Evolutionary conservation across 2,329 filamentous ascomycete species (phyloP).

Genomic region (Dactylonectria estremocensis): DNA sequence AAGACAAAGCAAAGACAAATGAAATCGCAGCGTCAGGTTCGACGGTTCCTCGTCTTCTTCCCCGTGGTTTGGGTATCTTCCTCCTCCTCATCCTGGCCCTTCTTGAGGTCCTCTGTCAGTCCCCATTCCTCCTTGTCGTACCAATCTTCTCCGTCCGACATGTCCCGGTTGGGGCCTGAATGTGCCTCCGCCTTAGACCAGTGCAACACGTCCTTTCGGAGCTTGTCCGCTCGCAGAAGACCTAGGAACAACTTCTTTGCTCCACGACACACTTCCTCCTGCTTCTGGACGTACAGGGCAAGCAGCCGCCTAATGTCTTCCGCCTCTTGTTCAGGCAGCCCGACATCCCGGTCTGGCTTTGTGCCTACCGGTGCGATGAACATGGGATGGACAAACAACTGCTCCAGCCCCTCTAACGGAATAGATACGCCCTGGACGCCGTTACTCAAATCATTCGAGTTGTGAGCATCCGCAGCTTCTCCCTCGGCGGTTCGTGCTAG

Average conservation of each 20-base stretch:
- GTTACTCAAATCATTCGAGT: conserved; percentile 27
- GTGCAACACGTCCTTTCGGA: conserved; percentile 79
- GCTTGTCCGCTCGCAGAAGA: conserved; percentile 79
- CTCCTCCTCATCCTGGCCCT: conserved; percentile 87
- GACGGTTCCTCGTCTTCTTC: conserved; percentile 74
- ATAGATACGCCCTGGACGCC: conserved; percentile 21
- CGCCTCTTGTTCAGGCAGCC: conserved; percentile 80
- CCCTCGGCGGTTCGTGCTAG: conserved; percentile 17
- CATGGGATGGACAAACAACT: conserved; percentile 79
- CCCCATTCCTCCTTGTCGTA: conserved; percentile 88
- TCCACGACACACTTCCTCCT: conserved; percentile 85
- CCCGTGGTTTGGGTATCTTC: conserved; percentile 75
- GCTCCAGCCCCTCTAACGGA: conserved; percentile 48
- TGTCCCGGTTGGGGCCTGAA: conserved; percentile 74
- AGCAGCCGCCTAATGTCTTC: conserved; percentile 83
- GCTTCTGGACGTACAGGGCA: conserved; percentile 85
- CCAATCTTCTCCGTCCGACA: conserved; percentile 93
- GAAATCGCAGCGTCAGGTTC: conserved; percentile 44
- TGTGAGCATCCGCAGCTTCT: conserved; percentile 14
- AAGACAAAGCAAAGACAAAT: conserved; percentile 22
- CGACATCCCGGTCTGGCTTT: conserved; percentile 78
- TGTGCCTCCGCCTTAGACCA: conserved; percentile 88
- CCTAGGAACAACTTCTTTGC: conserved; percentile 78
- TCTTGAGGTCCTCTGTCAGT: conserved; percentile 81
- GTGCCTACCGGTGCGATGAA: conserved; percentile 77